Evolutionary conservation across 768 basidiomycete genomes (phyloP).

Genomic region (Phylloporus sp.): DNA sequence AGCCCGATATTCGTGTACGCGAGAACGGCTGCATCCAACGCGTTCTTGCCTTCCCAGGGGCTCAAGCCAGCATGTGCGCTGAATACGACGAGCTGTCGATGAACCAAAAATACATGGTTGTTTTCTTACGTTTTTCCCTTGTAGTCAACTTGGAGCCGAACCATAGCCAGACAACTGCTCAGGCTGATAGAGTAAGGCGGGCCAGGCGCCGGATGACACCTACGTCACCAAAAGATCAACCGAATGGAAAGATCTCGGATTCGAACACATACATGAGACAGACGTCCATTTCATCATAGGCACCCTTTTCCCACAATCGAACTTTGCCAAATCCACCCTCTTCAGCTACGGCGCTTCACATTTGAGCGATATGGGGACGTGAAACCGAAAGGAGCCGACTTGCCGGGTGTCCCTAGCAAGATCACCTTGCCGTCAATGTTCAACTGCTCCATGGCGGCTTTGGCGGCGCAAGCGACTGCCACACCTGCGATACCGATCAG

Average conservation of each 20-base stretch:
- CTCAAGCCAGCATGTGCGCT: constrained; percentile 76
- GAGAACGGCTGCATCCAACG: constrained; percentile 82
- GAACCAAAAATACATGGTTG: neutral
- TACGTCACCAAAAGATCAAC: constrained; percentile 20
- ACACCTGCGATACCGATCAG: constrained; percentile 75
- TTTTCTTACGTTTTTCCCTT: constrained; percentile 61
- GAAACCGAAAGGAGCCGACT: neutral
- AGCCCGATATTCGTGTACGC: constrained; percentile 77
- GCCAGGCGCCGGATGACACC: constrained; percentile 82
- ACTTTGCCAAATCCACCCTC: constrained; percentile 76
- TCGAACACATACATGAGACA: constrained; percentile 58
- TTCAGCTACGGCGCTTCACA: constrained; percentile 53
- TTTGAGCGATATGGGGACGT: neutral
- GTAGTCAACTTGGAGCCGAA: constrained; percentile 59
- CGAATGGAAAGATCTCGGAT: neutral
- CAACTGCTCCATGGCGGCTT: constrained; percentile 54
- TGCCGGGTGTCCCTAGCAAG: constrained; percentile 76
- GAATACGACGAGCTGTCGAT: neutral
- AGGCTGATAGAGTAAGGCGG: constrained; percentile 65
- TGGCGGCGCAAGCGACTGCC: constrained; percentile 65
- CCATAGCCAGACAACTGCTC: constrained; percentile 57
- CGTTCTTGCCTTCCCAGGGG: constrained; percentile 83
- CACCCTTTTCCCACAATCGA: constrained; percentile 60
- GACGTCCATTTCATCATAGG: constrained; percentile 70
- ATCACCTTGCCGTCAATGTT: constrained; percentile 64